Percentiles rank a stretch among this genome's conserved stretches.
These are phyloP conservation scores for Sindora glabra DNA, from an alignment of 306 rosid species.

Conservation along the genomic window DNA sequence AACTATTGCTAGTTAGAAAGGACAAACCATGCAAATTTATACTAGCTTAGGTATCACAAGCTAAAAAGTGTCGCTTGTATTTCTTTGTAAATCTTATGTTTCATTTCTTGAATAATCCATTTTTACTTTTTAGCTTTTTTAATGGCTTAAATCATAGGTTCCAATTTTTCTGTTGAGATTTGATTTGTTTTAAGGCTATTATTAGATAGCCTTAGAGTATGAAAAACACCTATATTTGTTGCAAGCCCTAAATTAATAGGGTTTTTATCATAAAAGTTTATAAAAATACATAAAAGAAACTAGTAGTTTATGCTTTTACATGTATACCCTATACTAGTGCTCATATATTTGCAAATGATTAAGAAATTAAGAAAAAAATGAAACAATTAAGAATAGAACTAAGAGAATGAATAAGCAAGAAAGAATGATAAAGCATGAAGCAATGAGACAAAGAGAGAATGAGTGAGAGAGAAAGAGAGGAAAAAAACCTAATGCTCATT, in stretches of 20 bases:
- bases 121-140: not conserved
- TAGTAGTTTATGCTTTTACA: too few species aligned
- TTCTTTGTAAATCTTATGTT: not conserved
- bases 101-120: slow-evolving; percentile 5
- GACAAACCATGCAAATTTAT: slow-evolving; percentile 70
- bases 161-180: not conserved
- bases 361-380: too few species aligned
- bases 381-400: too few species aligned
- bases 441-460: too few species aligned
- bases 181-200: not conserved
- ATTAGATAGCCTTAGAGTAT: not conserved
- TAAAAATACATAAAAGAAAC: too few species aligned
- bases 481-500: too few species aligned
- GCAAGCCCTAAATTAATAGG: not conserved
- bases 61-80: slow-evolving; percentile 41
- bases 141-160: not conserved
- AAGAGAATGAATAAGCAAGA: too few species aligned
- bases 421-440: too few species aligned
- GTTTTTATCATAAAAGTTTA: not conserved
- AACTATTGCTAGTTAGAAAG: slow-evolving; percentile 50
- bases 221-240: not conserved
- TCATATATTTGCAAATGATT: too few species aligned
- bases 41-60: slow-evolving; percentile 82
- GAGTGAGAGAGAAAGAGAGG: too few species aligned
- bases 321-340: too few species aligned